Base-by-base conservation (phyloP, 331 rosid genomes). In the Stylosanthes scabra region DNA sequence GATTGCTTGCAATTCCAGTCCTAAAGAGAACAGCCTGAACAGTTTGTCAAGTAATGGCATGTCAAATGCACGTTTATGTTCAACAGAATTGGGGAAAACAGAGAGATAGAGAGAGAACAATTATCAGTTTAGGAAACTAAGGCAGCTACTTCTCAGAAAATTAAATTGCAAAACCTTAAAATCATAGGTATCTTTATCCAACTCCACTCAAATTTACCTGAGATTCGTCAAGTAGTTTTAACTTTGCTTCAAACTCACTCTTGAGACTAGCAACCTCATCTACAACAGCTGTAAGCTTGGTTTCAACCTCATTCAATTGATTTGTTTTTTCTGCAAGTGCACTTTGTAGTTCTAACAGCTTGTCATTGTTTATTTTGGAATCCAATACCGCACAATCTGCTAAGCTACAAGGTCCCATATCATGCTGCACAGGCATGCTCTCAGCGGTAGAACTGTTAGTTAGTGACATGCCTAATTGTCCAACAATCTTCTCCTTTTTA, bases 361-460 rank as follows among this genome's bases (percentile, higher is more conserved):
- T 81, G 34, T 81, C 88, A 50, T 70, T 59, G 20, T 76, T 78
- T 73, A 66, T 81, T 82, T 86, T 90, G 63, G 90, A 79, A 80
- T 73, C 86, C 85, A 83, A 83, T 68, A 76, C 82, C n/a, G 84
- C 76, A 65, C 81, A 86, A 76, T 39, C 91, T 69, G 71, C 85
- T n/a, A 80, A 51, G 31, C 81, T 88, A 74, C 90, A 80, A 59
- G 89, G 88, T 62, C 85, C 83, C 68, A 77, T 87, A 82, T 70
- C 86, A 61, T 55, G 89, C 7, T 88, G 86, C 51, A 64, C 84
- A 59, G 91, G 94, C 91, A 81, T 86, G 92, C 92, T 92, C 86
- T 95, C 99, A 63, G 98, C 99, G 65, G 98, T 90, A 25, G 99
- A 92, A 88, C 99, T 95, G 82, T 87, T 82, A 57, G 99, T 88